phyloP scores from a whole-genome alignment of 345 rosid genomes.

The Barbarea vulgaris region DNA sequence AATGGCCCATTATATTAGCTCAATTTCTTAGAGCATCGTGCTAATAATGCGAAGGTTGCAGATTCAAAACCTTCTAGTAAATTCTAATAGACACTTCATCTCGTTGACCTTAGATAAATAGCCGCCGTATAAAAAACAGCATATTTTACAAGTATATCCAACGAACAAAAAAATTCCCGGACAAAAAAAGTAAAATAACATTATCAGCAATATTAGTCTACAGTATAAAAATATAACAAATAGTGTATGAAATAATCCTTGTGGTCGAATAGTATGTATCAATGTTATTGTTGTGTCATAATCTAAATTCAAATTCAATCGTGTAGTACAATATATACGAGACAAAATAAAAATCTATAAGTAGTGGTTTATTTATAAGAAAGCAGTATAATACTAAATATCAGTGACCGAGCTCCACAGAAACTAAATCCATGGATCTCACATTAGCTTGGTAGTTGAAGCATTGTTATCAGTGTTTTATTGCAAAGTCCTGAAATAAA shows the following conservation, averaged over 20 bases:
- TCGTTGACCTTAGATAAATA: background rate
- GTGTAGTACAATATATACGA: background rate
- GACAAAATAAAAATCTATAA: no score
- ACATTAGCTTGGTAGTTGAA: no score
- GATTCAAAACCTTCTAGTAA: slow-evolving; percentile 34
- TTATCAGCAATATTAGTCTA: background rate
- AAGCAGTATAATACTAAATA: no score
- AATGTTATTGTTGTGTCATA: background rate
- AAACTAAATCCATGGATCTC: no score
- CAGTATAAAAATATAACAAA: background rate
- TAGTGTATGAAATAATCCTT: background rate
- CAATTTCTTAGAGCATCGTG: slow-evolving; percentile 96
- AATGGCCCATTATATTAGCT: slow-evolving; percentile 56
- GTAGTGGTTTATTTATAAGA: no score
- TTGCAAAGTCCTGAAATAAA: no score
- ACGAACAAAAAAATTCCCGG: background rate
- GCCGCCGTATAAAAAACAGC: background rate
- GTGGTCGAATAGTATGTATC: background rate
- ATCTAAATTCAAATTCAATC: background rate
- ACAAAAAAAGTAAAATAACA: no score
- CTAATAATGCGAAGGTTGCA: slow-evolving; percentile 94
- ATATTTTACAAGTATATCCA: background rate
- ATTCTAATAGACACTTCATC: background rate
- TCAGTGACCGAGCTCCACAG: no score
- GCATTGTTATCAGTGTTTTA: no score